Conservation (phyloP, 2,329 filamentous ascomycete species). For the Orbilia oligospora region DNA sequence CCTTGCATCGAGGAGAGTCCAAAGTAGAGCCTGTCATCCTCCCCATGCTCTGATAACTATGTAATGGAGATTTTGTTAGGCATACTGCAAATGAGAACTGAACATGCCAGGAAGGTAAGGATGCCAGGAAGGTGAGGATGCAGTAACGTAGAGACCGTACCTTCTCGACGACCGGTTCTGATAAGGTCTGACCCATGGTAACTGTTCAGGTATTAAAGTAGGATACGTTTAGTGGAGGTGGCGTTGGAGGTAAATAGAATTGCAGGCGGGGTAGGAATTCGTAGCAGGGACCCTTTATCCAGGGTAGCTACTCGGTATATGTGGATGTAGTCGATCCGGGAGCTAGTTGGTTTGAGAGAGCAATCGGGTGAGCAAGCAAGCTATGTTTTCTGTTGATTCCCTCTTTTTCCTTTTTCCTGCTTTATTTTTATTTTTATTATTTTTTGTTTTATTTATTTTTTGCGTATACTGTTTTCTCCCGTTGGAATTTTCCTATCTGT, state of each 20-base stretch:
- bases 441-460: too few species aligned
- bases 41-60: constrained; percentile 87
- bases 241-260: background rate
- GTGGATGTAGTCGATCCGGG: constrained; percentile 1
- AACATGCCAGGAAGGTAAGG: background rate
- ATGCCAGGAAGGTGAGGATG: background rate
- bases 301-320: constrained; percentile 17
- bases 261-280: background rate
- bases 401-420: too few species aligned
- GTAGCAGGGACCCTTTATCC: background rate
- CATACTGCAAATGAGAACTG: background rate
- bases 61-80: constrained; percentile 25
- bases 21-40: constrained; percentile 92
- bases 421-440: background rate
- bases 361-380: background rate
- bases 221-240: constrained; percentile 7
- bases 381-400: background rate
- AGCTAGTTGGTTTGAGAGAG: constrained; percentile 7
- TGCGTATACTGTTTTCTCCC: background rate
- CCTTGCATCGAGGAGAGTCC: constrained; percentile 99
- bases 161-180: constrained; percentile 99
- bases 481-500: background rate
- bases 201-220: constrained; percentile 63
- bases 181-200: constrained; percentile 98
- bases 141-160: constrained; percentile 70